Base-by-base conservation (phyloP, 2,329 filamentous ascomycete genomes). In the Alternaria sp. region DNA sequence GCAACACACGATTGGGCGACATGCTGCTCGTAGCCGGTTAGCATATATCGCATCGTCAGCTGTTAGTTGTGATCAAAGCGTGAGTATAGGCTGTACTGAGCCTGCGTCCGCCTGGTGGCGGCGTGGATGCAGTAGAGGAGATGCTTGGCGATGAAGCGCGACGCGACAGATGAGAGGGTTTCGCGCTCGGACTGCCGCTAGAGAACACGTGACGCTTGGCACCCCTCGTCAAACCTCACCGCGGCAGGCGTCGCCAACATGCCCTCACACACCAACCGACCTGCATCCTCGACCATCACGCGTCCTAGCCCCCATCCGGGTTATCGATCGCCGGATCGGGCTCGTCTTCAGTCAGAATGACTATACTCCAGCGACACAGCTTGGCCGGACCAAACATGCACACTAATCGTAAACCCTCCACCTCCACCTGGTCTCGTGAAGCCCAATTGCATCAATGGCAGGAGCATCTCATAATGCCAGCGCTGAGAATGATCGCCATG, bases 21-120 rank as follows among this genome's bases (percentile, higher is more conserved):
- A 6, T 12, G 8, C 45, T 15, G 21, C 45, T n/a, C 12, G 21
- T 25, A 11, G 21, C 5, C 3, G n/a, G 25, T 12, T 11, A n/a
- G 23, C 10, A 6, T 5, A 11, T 0, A 3, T 49, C 13, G 15
- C 9, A 17, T 17, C 9, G 1, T 6, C 23, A 4, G 10, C 1
- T 26, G 1, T n/a, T 51, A 11, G 8, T n/a, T 13, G 17, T 32
- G 3, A 23, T 11, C 17, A 51, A 32, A 7, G 7, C 1, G 21
- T 23, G 13, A 51, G 12, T 10, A 3, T 51, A 45, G 43, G 17
- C 43, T 21, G 43, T 7, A 21, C 17, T 3, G 28, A 17, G 17
- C 17, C 21, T 15, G 17, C 19, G 32, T 5, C 28, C 0, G 9
- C 3, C 3, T 7, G 19, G 49, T 51, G 8, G 49, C 49, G 13